Base-by-base conservation (phyloP, 2,329 filamentous ascomycete species). In the Curvularia lunata region DNA sequence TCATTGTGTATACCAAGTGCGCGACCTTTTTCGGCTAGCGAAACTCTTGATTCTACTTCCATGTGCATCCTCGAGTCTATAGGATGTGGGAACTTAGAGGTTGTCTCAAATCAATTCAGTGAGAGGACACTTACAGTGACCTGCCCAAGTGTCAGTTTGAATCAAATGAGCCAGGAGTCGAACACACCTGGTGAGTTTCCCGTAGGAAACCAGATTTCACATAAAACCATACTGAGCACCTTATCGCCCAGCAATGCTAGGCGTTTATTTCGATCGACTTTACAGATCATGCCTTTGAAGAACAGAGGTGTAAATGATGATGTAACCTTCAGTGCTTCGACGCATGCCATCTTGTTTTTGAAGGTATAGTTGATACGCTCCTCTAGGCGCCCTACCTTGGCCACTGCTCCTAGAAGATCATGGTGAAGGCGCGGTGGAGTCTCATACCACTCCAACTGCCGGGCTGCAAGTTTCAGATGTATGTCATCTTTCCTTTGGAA, bases 181-280 rank as follows among this genome's bases (percentile, higher is more conserved):
- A 10, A 56, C 58, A 48, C 46, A 58, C 52, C 52, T 27, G 43
- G 47, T 12, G 58, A 42, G 16, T 63, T 50, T 21, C 61, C 63
- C 5, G 59, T 59, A 2, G 54, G 10, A 37, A 49, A 70, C 68
- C 68, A 70, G 4, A 62, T 34, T 12, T 65, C 62, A 32, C 59
- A 63, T 16, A 69, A 9, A 13, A 52, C 54, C 41, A 67, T 34
- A 19, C 30, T 28, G 13, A 69, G 48, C 5, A 58, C 55, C 16
- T 65, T 62, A 52, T 70, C 67, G n/a, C 67, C 68, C 7, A 69
- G 28, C 10, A 70, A 54, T 21, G 66, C 66, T n/a, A 70, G 47
- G 10, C 66, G 62, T 5, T 62, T 66, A 51, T 69, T 68, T 4
- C 9, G n/a, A 7, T 32, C 46, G 7, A 63, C 23, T n/a, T 49